Evolutionary conservation across 2,329 filamentous ascomycete species (phyloP).

Genomic region (Fusarium coffeatum): DNA sequence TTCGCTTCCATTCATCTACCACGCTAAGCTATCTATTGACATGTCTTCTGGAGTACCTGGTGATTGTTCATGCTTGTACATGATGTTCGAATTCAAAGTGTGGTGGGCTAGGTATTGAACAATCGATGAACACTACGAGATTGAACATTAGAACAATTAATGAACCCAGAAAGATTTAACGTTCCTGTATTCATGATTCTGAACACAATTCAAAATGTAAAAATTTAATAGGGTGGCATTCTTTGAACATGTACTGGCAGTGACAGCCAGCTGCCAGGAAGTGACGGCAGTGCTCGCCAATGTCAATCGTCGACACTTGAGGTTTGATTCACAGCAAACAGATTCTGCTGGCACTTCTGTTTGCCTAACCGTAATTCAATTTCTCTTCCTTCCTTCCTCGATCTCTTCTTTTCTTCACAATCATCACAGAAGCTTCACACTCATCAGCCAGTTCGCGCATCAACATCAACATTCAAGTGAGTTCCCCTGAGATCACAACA

Average conservation of each 20-base stretch:
- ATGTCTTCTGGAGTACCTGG: neutral
- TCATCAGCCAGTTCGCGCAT: neutral
- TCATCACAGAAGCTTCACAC: neutral
- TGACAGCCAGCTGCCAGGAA: neutral
- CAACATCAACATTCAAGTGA: neutral
- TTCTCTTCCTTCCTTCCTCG: neutral
- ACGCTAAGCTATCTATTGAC: neutral
- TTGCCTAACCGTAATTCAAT: neutral
- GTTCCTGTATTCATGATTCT: neutral
- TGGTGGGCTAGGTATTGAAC: neutral
- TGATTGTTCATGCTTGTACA: neutral
- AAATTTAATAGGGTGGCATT: neutral
- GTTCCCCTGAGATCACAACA: conserved; percentile 1
- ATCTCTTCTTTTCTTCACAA: neutral
- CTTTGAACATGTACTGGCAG: neutral
- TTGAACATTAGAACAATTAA: neutral
- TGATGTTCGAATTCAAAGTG: neutral
- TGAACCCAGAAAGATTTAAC: neutral
- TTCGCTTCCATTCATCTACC: neutral
- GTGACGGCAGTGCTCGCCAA: neutral
- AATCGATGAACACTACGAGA: neutral
- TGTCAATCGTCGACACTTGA: conserved; percentile 1
- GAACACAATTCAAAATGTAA: neutral
- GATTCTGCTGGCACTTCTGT: neutral
- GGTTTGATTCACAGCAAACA: conserved; percentile 13